phyloP scores from a whole-genome alignment of 2,329 filamentous ascomycete genomes.

The Phaeosphaeria sp. region DNA sequence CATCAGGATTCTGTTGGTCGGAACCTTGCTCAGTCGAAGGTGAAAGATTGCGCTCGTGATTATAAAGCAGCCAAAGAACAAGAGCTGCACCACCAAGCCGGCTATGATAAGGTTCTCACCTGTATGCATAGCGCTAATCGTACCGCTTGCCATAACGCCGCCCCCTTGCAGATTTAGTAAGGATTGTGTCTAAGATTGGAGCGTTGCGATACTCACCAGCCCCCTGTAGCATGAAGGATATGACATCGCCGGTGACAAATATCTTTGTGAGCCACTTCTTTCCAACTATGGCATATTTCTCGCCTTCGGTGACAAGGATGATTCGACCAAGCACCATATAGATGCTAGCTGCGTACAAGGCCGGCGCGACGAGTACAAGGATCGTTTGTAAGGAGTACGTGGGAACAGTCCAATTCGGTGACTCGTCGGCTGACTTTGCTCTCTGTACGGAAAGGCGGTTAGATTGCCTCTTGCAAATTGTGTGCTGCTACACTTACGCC shows the following conservation, averaged over 20 bases:
- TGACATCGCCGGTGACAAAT: conserved; percentile 55
- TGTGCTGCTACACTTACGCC: not conserved
- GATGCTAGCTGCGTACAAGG: conserved; percentile 56
- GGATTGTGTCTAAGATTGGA: not conserved
- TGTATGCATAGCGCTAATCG: conserved; percentile 27
- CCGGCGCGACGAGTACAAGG: conserved; percentile 54
- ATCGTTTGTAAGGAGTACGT: conserved; percentile 51
- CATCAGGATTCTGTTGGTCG: not conserved
- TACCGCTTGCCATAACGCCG: conserved; percentile 47
- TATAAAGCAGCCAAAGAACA: conserved; percentile 59
- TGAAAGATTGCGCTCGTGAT: conserved; percentile 22
- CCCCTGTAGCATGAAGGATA: conserved; percentile 54
- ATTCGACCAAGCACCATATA: conserved; percentile 59
- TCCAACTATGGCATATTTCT: conserved; percentile 48
- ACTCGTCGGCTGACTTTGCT: conserved; percentile 13
- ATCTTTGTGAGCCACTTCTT: conserved; percentile 51
- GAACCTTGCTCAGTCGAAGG: conserved; percentile 5
- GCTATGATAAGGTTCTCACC: conserved; percentile 55
- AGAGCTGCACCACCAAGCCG: conserved; percentile 56
- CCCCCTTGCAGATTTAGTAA: conserved; percentile 27
- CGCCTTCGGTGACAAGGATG: conserved; percentile 49
- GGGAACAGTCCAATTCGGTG: conserved; percentile 37
- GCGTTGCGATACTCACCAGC: conserved; percentile 28
- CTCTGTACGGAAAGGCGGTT: not conserved
- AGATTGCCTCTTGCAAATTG: not conserved